These are phyloP conservation scores for Fusarium nygamai DNA, from an alignment of 2,329 filamentous ascomycete species.

Conservation along the genomic window DNA sequence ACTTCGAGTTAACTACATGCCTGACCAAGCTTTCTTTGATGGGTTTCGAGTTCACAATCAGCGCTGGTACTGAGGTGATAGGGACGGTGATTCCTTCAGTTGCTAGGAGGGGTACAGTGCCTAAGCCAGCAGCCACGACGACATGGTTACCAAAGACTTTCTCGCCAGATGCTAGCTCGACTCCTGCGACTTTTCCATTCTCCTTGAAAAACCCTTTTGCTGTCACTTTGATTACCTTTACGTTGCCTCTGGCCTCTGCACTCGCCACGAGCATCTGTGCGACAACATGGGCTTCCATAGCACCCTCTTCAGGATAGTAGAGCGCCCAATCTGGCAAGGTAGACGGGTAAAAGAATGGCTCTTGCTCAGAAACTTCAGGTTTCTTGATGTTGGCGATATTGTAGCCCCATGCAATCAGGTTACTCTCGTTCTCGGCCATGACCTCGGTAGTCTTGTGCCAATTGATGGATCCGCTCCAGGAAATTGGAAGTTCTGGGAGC, in stretches of 20 bases:
- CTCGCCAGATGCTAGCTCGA: neutral
- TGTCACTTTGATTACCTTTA: neutral
- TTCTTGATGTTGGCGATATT: neutral
- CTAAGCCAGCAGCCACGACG: slow-evolving; percentile 24
- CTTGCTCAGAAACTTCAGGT: neutral
- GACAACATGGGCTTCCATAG: slow-evolving; percentile 22
- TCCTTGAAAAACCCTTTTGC: neutral
- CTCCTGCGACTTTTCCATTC: neutral
- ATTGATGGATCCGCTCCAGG: slow-evolving; percentile 29
- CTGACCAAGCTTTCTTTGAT: neutral
- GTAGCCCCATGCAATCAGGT: slow-evolving; percentile 18
- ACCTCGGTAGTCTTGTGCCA: slow-evolving; percentile 14
- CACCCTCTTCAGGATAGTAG: slow-evolving; percentile 16
- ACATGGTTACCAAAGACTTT: neutral
- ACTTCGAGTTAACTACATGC: slow-evolving; percentile 18
- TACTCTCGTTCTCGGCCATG: neutral
- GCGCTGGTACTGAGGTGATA: neutral
- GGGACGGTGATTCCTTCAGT: slow-evolving; percentile 1
- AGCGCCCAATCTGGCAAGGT: slow-evolving; percentile 9
- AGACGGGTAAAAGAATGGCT: neutral
- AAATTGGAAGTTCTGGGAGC: slow-evolving; percentile 9
- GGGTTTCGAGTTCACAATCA: slow-evolving; percentile 26
- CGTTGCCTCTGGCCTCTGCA: neutral
- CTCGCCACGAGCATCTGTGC: slow-evolving; percentile 18
- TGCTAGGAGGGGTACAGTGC: slow-evolving; percentile 6